Percentiles rank a stretch among this genome's conserved stretches.
These are phyloP conservation scores for Colletotrichum karsti DNA, from an alignment of 2,329 filamentous ascomycete species.

Conservation along the genomic window DNA sequence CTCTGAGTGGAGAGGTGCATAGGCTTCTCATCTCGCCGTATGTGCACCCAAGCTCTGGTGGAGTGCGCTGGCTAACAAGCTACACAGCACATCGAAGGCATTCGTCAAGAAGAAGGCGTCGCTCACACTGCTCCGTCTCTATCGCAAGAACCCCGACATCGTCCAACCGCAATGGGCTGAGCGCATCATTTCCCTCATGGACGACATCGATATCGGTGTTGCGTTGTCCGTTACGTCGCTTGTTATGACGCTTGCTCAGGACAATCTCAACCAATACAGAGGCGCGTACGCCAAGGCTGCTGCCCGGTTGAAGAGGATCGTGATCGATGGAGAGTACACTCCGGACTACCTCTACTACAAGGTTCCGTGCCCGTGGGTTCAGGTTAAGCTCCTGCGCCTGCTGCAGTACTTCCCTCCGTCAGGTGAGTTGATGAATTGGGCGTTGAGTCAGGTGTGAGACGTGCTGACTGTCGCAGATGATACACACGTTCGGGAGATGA, in stretches of 20 bases:
- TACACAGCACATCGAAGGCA: conserved; percentile 75
- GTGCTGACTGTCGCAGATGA: conserved; percentile 69
- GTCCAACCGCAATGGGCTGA: conserved; percentile 98
- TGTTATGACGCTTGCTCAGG: conserved; percentile 93
- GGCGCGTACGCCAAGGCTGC: conserved; percentile 95
- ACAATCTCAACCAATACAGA: conserved; percentile 93
- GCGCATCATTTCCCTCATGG: conserved; percentile 98
- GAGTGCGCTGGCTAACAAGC: neutral
- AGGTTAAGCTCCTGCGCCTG: conserved; percentile 90
- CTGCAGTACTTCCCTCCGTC: conserved; percentile 97
- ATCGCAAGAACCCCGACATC: conserved; percentile 93
- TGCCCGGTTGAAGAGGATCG: conserved; percentile 85
- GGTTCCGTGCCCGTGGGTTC: conserved; percentile 98
- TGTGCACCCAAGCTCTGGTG: conserved; percentile 42
- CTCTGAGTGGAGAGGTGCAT: conserved; percentile 90
- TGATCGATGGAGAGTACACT: conserved; percentile 89
- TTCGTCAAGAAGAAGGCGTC: conserved; percentile 99
- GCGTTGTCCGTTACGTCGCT: conserved; percentile 94
- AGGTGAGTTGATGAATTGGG: conserved; percentile 58
- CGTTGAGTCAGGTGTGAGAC: neutral
- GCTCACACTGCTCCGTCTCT: conserved; percentile 88
- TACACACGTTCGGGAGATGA: conserved; percentile 88
- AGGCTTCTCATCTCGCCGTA: conserved; percentile 93
- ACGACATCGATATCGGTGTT: conserved; percentile 93
- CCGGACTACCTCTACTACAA: conserved; percentile 98